phyloP scores from a whole-genome alignment of 2,329 filamentous ascomycete genomes.

The Aspergillus eucalypticola region DNA sequence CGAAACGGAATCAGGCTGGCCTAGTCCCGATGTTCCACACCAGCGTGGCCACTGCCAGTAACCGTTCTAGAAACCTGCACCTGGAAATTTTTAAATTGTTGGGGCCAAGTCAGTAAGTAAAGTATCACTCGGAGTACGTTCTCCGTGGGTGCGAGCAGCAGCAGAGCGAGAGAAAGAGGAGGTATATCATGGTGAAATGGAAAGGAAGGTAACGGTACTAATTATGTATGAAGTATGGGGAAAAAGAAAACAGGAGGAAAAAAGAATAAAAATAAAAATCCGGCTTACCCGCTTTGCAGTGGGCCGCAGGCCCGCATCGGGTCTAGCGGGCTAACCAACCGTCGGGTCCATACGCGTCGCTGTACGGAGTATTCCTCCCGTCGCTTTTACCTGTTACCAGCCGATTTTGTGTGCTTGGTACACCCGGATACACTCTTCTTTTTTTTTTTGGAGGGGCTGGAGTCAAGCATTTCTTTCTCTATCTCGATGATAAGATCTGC shows the following conservation, averaged over 20 bases:
- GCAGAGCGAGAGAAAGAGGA: background rate
- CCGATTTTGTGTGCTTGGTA: background rate
- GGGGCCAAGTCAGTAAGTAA: background rate
- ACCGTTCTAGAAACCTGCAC: conserved; percentile 17
- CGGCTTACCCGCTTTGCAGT: conserved; percentile 17
- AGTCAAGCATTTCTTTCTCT: background rate
- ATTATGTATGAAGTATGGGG: conserved; percentile 5
- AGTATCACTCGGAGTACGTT: background rate
- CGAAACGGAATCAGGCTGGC: conserved; percentile 11
- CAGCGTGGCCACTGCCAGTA: conserved; percentile 18
- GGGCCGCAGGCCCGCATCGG: conserved; percentile 4
- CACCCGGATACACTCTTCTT: background rate
- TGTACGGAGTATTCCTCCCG: conserved; percentile 7
- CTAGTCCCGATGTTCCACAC: conserved; percentile 17
- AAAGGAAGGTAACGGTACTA: background rate
- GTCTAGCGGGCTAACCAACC: conserved; percentile 7
- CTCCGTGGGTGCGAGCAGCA: background rate
- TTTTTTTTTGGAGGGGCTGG: background rate
- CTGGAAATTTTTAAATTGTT: conserved; percentile 14
- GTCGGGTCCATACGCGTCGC: conserved; percentile 9
- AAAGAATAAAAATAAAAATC: conserved; percentile 13
- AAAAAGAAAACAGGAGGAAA: conserved; percentile 2
- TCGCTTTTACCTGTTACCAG: background rate
- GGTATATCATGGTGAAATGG: background rate
- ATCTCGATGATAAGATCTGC: background rate